Evolutionary conservation across 2,329 filamentous ascomycete species (phyloP), one percentile per base, ranked within the genome.

Genomic region (Calonectria pseudoreteaudii): DNA sequence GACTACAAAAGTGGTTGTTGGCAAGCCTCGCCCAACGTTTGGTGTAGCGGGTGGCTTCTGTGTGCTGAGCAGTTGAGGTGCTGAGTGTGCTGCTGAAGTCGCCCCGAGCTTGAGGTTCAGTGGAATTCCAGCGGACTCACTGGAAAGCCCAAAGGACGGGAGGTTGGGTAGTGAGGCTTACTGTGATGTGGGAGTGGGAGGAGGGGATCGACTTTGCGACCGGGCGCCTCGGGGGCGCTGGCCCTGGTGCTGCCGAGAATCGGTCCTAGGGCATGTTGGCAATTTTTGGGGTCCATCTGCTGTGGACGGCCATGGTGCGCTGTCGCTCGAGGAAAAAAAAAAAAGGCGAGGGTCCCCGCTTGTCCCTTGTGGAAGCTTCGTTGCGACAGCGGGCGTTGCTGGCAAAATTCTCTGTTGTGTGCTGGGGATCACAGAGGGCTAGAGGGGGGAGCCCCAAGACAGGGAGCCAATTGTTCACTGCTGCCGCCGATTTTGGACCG

Each of bases 401-500:
- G 65, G 23, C 18, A 31, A 72, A 56, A 58, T 58, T 58, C 50
- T 44, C 62, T 26, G 62, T 67, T 71, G 68, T 71, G 69, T 41
- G 52, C 62, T 66, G 69, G 38, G 62, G 60, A 49, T 64, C 41
- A 71, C 69, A 60, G 53, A 72, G 70, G 70, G 52, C 41, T 50
- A 53, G 53, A 62, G 60, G 70, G 31, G 62, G 69, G 31, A 23
- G 30, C 41, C 56, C 65, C 64, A 28, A 68, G 36, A n/a, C 56
- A 53, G 47, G 34, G 56, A 66, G 53, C 72, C 53, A 74, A 58
- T 66, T 56, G 66, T 38, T 58, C 60, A 66, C 71, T 70, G 67
- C 52, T 44, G 60, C 50, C 60, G 30, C 71, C 71, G 49, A 44
- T 53, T 67, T 52, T 62, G 52, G 23, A 53, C 52, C 62, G 18